A percentile compares a stretch with the other conserved stretches of the same genome.
Conservation (phyloP, 345 rosid species). For the Rubroshorea leprosula region DNA sequence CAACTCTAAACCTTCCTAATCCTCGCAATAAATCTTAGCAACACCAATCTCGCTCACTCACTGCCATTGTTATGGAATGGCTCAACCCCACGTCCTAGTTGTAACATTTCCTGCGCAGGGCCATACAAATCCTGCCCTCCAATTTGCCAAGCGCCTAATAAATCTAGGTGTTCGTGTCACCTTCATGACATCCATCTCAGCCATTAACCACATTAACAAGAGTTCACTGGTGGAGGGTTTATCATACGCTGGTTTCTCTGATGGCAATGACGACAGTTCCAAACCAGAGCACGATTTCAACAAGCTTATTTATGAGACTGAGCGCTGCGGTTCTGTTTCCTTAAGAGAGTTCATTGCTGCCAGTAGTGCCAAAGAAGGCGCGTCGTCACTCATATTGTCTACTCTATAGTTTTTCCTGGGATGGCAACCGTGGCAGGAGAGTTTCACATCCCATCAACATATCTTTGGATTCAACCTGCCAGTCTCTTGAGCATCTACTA, state of each 20-base stretch:
- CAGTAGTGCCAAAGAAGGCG: not conserved
- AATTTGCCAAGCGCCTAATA: constrained; percentile 49
- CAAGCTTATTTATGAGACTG: constrained; percentile 26
- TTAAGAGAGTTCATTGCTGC: constrained; percentile 29
- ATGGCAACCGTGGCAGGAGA: constrained; percentile 21
- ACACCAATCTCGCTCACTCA: too few species aligned
- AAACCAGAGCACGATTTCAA: too few species aligned
- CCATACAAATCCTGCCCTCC: constrained; percentile 58
- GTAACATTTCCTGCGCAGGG: too few species aligned
- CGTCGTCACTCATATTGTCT: constrained; percentile 31
- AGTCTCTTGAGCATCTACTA: too few species aligned
- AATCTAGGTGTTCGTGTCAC: constrained; percentile 45
- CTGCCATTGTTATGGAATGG: too few species aligned
- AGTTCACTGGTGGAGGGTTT: too few species aligned
- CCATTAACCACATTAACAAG: constrained; percentile 34
- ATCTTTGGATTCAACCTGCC: too few species aligned
- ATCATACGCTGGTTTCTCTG: constrained; percentile 9
- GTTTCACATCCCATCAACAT: too few species aligned
- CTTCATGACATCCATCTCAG: constrained; percentile 32
- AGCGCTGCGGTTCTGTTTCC: constrained; percentile 30
- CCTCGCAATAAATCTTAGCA: too few species aligned
- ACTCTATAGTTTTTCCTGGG: constrained; percentile 50
- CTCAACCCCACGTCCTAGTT: constrained; percentile 43
- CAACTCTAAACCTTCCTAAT: too few species aligned
- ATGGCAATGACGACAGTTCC: constrained; percentile 49